These are phyloP conservation scores for Brassica juncea DNA, from an alignment of 345 rosid species.

Conservation along the genomic window DNA sequence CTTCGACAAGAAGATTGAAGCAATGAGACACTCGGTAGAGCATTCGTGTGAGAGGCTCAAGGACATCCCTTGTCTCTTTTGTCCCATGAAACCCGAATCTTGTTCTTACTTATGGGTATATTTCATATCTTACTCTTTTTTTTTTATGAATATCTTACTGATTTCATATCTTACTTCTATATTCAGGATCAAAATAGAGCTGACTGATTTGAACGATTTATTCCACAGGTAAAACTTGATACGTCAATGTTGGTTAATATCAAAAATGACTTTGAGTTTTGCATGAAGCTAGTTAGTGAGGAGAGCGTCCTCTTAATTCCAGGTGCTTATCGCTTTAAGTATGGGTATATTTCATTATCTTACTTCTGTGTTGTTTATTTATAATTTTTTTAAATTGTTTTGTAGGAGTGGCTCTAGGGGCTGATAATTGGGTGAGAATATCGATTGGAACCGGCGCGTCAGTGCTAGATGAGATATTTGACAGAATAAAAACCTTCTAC, in stretches of 20 bases:
- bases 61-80: constrained; percentile 62
- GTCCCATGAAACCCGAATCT: constrained; percentile 60
- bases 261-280: constrained; percentile 57
- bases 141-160: constrained; percentile 46
- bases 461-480: constrained; percentile 53
- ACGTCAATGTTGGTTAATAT: constrained; percentile 53
- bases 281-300: constrained; percentile 56
- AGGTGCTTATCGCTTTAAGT: constrained; percentile 41
- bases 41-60: constrained; percentile 41
- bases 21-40: neutral
- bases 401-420: constrained; percentile 53
- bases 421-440: constrained; percentile 60
- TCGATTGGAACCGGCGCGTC: constrained; percentile 50
- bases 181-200: neutral
- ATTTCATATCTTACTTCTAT: neutral
- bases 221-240: constrained; percentile 53
- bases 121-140: constrained; percentile 38
- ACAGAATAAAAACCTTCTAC: constrained; percentile 53
- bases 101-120: constrained; percentile 52
- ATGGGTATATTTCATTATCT: no score
- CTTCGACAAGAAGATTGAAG: neutral
- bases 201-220: neutral
- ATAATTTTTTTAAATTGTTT: neutral
- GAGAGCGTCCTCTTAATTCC: constrained; percentile 58
- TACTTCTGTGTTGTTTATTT: neutral